Percentiles rank a stretch among this genome's conserved stretches.
Conservation (phyloP, 1,284 basidiomycete genomes). For the Puccinia hordei region DNA sequence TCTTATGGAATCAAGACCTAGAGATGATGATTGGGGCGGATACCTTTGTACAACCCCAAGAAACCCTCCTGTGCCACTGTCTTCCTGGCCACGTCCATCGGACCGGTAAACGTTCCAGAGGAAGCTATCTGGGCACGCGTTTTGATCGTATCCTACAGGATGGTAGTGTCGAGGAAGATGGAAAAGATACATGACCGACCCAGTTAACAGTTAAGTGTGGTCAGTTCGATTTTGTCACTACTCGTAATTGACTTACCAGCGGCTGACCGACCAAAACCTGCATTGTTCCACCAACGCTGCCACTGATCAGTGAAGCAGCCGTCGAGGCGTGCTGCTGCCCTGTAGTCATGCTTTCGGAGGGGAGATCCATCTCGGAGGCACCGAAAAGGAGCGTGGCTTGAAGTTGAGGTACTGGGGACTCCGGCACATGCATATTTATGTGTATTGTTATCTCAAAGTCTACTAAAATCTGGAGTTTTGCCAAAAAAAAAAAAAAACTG, state of each 20-base stretch:
- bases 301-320: conserved; percentile 66
- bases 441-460: too few relatives aligned
- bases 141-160: conserved; percentile 60
- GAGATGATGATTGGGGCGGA: background rate
- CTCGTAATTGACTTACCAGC: conserved; percentile 55
- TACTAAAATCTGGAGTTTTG: too few relatives aligned
- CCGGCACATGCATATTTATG: too few relatives aligned
- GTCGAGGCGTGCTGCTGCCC: conserved; percentile 32
- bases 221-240: background rate
- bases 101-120: conserved; percentile 71
- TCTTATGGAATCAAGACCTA: conserved; percentile 4
- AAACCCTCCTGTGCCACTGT: conserved; percentile 84
- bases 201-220: background rate
- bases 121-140: conserved; percentile 63
- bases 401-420: too few relatives aligned
- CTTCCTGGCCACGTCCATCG: conserved; percentile 75
- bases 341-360: background rate
- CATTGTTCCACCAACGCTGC: conserved; percentile 75
- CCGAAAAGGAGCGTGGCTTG: background rate
- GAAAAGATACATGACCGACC: background rate
- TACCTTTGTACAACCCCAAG: conserved; percentile 85
- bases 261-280: conserved; percentile 81
- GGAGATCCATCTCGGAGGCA: conserved; percentile 1
- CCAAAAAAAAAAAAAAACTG: too few relatives aligned
- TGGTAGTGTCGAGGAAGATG: background rate